Evolutionary conservation across 495 filamentous ascomycete species (phyloP).

Genomic region (Neurospora sp.): DNA sequence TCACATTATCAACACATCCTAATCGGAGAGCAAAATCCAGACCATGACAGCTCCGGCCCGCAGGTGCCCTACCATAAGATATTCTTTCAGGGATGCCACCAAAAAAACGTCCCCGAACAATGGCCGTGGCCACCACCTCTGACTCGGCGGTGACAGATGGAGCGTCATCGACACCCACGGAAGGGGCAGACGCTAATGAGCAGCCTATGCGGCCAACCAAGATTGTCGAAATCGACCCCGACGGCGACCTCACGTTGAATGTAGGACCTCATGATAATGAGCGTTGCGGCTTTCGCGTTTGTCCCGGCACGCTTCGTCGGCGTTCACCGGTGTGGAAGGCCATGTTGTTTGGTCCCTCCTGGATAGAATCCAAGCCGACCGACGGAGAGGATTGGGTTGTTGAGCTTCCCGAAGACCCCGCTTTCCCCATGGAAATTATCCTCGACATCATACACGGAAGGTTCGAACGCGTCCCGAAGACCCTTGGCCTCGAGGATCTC

Average conservation of each 20-base stretch:
- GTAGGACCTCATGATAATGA: neutral
- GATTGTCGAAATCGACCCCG: neutral
- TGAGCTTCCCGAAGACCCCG: conserved; percentile 17
- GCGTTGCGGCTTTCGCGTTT: conserved; percentile 9
- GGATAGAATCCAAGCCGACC: conserved; percentile 15
- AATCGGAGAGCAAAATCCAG: neutral
- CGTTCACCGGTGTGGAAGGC: conserved; percentile 19
- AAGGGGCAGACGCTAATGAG: neutral
- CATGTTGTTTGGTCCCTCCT: conserved; percentile 15
- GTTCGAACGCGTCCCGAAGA: conserved; percentile 9
- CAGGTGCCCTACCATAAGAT: neutral
- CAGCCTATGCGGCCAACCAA: neutral
- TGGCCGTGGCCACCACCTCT: no score
- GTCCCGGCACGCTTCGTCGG: conserved; percentile 11
- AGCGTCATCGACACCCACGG: neutral
- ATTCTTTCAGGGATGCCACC: neutral
- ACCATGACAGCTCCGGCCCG: neutral
- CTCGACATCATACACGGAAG: conserved; percentile 19
- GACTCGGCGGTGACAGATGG: neutral
- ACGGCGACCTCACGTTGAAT: conserved; percentile 1
- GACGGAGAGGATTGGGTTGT: conserved; percentile 8
- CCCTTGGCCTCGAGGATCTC: conserved; percentile 5
- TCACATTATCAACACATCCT: no score
- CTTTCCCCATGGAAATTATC: neutral
- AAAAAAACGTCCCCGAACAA: neutral